These are phyloP conservation scores for Calonectria henricotiae DNA, from an alignment of 2,329 filamentous ascomycete genomes.

Conservation along the genomic window DNA sequence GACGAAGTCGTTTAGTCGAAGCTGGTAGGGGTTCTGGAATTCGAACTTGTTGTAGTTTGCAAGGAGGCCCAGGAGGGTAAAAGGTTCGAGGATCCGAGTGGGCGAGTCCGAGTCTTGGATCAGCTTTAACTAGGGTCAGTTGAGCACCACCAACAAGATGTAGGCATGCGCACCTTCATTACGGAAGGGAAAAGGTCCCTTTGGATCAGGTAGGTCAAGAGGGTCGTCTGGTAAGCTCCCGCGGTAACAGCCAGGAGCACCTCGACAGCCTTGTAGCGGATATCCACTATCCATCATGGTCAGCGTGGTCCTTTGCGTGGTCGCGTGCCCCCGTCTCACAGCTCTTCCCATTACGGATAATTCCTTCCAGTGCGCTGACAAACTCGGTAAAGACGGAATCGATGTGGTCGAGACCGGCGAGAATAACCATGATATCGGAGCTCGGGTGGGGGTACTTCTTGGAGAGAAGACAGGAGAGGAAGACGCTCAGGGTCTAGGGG, in stretches of 20 bases:
- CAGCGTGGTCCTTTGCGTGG: constrained; percentile 8
- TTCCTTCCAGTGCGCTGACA: constrained; percentile 84
- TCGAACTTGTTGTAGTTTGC: constrained; percentile 99
- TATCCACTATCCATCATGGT: constrained; percentile 71
- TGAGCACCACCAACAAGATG: neutral
- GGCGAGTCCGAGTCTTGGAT: constrained; percentile 83
- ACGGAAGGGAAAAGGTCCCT: constrained; percentile 93
- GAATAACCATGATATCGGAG: constrained; percentile 91
- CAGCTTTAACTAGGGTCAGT: constrained; percentile 68
- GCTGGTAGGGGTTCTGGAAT: constrained; percentile 95
- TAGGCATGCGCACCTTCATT: constrained; percentile 80
- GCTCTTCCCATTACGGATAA: constrained; percentile 82
- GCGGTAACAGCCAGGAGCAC: constrained; percentile 88
- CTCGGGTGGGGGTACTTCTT: constrained; percentile 97
- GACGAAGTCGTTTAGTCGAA: constrained; percentile 94
- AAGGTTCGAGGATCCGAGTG: constrained; percentile 79
- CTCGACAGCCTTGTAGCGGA: constrained; percentile 85
- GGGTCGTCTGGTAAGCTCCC: constrained; percentile 95
- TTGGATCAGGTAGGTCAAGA: constrained; percentile 96
- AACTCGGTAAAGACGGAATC: constrained; percentile 92
- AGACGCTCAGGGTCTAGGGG: constrained; percentile 86
- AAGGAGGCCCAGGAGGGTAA: constrained; percentile 87
- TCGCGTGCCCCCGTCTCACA: constrained; percentile 66
- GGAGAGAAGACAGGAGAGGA: constrained; percentile 84
- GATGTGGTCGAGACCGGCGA: constrained; percentile 91